phyloP scores from a whole-genome alignment of 345 rosid genomes.

The Sonneratia caseolaris region DNA sequence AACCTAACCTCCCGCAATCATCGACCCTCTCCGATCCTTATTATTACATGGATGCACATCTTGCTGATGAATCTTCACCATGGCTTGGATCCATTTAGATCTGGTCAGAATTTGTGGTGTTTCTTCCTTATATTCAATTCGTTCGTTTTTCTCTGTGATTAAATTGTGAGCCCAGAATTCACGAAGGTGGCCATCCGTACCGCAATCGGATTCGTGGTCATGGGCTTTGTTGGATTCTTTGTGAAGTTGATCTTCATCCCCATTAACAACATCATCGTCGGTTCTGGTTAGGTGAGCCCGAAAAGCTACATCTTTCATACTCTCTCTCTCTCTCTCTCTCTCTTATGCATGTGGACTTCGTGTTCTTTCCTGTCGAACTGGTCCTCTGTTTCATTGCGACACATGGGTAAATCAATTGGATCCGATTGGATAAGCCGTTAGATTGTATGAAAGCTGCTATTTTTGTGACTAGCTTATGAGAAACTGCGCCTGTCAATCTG shows the following conservation, averaged over 20 bases:
- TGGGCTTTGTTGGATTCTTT: constrained; percentile 83
- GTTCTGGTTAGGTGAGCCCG: constrained; percentile 40
- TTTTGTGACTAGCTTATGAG: neutral
- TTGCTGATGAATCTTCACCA: no score
- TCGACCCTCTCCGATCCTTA: neutral
- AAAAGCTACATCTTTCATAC: neutral
- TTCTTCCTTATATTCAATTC: neutral
- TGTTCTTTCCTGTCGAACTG: neutral
- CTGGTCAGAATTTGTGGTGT: no score
- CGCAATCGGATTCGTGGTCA: constrained; percentile 76
- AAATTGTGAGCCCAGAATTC: constrained; percentile 33
- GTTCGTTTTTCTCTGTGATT: neutral
- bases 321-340: neutral
- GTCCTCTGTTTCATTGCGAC: neutral
- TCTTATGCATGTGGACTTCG: neutral
- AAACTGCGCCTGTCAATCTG: neutral
- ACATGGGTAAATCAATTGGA: neutral
- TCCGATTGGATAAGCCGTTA: neutral
- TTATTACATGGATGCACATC: no score
- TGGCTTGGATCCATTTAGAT: no score
- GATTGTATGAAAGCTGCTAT: neutral
- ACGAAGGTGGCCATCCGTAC: constrained; percentile 68
- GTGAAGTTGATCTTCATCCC: constrained; percentile 79
- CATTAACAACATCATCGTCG: constrained; percentile 80
- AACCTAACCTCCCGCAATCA: neutral